Conservation (phyloP, 73 alveolate species). For the Blepharisma japonicum region DNA sequence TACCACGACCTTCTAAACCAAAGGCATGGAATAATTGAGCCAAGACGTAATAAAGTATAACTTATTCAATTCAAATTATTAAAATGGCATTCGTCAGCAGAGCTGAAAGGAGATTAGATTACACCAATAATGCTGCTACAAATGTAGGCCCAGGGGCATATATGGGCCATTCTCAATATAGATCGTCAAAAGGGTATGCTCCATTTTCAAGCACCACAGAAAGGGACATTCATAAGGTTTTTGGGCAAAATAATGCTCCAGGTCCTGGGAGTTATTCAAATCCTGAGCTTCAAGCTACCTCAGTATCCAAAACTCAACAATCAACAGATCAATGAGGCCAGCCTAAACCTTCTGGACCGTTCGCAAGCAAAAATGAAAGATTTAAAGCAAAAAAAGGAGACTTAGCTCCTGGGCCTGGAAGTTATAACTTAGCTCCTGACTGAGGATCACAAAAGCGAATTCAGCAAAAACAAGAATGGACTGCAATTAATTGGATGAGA, state of each 20-base stretch:
- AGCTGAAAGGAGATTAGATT: slow-evolving; percentile 24
- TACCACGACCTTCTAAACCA: no score
- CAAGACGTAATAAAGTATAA: no score
- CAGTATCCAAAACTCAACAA: neutral
- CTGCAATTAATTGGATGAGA: slow-evolving; percentile 27
- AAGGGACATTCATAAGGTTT: neutral
- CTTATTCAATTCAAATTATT: neutral
- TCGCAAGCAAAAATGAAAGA: slow-evolving; percentile 42
- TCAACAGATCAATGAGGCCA: slow-evolving; percentile 6
- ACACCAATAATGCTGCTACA: neutral
- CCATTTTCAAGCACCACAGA: slow-evolving; percentile 33
- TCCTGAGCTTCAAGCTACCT: neutral
- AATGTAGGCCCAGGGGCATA: slow-evolving; percentile 54
- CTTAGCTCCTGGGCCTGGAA: slow-evolving; percentile 46
- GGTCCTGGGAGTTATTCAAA: slow-evolving; percentile 50
- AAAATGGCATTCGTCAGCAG: slow-evolving; percentile 30
- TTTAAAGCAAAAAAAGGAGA: slow-evolving; percentile 27
- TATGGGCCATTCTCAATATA: slow-evolving; percentile 31
- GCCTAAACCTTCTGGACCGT: slow-evolving; percentile 27
- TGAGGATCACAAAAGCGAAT: neutral
- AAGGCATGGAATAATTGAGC: no score
- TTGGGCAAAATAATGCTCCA: slow-evolving; percentile 26
- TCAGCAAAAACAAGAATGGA: neutral
- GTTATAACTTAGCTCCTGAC: slow-evolving; percentile 6
- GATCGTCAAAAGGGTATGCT: neutral